phyloP scores from a whole-genome alignment of 2,329 filamentous ascomycete genomes.

The Pseudopithomyces chartarum region DNA sequence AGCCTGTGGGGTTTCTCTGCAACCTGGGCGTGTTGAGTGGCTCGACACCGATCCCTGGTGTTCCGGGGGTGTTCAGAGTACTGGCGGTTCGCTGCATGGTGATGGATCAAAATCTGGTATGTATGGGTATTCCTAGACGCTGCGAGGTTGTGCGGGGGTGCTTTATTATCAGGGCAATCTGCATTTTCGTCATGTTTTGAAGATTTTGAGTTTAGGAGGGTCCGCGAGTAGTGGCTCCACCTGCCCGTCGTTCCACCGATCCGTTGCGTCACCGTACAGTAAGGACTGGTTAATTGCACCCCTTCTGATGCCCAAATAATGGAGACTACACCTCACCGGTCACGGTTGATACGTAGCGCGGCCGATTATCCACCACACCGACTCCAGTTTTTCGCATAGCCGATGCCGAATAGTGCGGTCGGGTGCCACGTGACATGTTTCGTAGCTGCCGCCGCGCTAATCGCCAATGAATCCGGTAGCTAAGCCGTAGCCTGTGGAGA shows the following conservation, averaged over 20 bases:
- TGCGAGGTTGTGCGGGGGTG: neutral
- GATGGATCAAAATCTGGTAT: neutral
- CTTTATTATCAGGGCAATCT: neutral
- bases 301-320: neutral
- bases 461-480: neutral
- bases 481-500: neutral
- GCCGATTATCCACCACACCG: constrained; percentile 1
- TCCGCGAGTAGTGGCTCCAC: constrained; percentile 10
- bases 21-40: constrained; percentile 32
- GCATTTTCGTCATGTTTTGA: constrained; percentile 6
- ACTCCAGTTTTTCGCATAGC: neutral
- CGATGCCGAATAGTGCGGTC: neutral
- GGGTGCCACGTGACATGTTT: neutral
- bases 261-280: constrained; percentile 10
- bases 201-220: neutral
- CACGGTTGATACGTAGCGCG: constrained; percentile 1
- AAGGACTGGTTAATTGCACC: neutral
- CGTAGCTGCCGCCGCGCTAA: neutral
- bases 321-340: constrained; percentile 1
- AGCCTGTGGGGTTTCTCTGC: constrained; percentile 9
- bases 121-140: neutral
- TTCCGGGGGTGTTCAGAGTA: constrained; percentile 2
- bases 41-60: constrained; percentile 5
- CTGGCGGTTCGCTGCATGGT: neutral
- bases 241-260: constrained; percentile 12